Evolutionary conservation across 441 rosid species (phyloP).

Genomic region (Jatropha podagrica): DNA sequence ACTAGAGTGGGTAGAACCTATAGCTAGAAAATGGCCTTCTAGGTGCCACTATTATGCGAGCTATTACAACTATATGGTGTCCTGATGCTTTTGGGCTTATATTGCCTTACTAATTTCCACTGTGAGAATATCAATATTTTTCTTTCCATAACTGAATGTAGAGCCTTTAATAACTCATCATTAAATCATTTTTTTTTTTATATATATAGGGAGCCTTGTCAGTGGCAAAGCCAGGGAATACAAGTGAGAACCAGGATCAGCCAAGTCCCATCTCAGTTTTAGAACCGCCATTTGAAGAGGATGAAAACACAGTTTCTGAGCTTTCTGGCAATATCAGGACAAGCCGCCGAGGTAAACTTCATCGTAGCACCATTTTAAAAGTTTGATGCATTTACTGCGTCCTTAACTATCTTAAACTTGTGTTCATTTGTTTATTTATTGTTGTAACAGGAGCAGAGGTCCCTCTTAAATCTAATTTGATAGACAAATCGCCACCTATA

Average conservation of each 20-base stretch:
- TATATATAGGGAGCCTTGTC: constrained; percentile 45
- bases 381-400: not conserved
- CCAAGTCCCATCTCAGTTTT: constrained; percentile 96
- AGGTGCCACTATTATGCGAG: too few relatives aligned
- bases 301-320: constrained; percentile 42
- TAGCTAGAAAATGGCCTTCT: not conserved
- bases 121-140: not conserved
- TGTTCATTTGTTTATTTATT: not conserved
- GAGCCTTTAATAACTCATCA: constrained; percentile 2
- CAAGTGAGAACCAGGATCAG: constrained; percentile 75
- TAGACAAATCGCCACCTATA: constrained; percentile 86
- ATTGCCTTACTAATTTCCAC: not conserved
- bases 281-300: constrained; percentile 75
- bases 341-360: constrained; percentile 40
- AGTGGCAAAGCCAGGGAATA: constrained; percentile 47
- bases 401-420: not conserved
- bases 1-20: not conserved
- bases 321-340: constrained; percentile 44
- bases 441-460: constrained; percentile 42
- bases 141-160: not conserved
- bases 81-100: not conserved
- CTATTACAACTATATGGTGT: too few relatives aligned
- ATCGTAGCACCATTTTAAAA: not conserved
- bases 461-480: constrained; percentile 57
- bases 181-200: not conserved